Evolutionary conservation across 192 early-diverging fungal genomes (phyloP), one percentile per base, ranked within the genome.

Genomic region (Chytriomyces sp.): DNA sequence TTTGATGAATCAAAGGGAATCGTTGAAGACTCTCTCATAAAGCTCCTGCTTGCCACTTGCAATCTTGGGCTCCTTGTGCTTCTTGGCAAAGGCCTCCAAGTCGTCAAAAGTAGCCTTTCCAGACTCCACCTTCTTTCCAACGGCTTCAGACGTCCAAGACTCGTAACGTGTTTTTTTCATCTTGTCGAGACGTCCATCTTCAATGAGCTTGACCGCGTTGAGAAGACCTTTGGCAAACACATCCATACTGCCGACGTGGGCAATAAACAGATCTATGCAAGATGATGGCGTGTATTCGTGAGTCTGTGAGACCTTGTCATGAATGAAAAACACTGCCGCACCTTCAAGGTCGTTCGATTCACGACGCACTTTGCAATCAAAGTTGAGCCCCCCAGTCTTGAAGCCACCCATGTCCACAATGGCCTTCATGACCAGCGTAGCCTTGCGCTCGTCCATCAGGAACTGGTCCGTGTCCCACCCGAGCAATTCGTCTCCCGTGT

Each of bases 381-480:
- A 79, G 74, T 79, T 79, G 28, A 80, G 58, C 25, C 78, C 78
- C 25, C 78, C 78, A 25, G 78, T 75, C 25, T 2, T 72, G 78
- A 79, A 76, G 26, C 78, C 78, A 32, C 78, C 78, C 71, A 80
- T 80, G 37, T 79, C 66, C 30, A 79, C 34, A 8, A 78, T 41
- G 26, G 52, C 78, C 44, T 75, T 78, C 71, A 79, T 77, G 1
- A 79, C 77, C 12, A 77, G 74, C 4, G 76, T 77, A 5, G 76
- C 74, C 34, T 79, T 75, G 39, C 69, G 58, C 39, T 80, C 77
- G 34, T 79, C 78, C 37, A 52, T 79, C 39, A 75, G 57, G 39
- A 79, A 79, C 58, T 79, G 78, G 74, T 79, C 78, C 17, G 78
- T 79, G 64, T 79, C 78, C 78, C 78, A 79, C 17, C 78, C 78